Evolutionary conservation across 345 rosid species (phyloP).

Genomic region (Moricandia arvensis): DNA sequence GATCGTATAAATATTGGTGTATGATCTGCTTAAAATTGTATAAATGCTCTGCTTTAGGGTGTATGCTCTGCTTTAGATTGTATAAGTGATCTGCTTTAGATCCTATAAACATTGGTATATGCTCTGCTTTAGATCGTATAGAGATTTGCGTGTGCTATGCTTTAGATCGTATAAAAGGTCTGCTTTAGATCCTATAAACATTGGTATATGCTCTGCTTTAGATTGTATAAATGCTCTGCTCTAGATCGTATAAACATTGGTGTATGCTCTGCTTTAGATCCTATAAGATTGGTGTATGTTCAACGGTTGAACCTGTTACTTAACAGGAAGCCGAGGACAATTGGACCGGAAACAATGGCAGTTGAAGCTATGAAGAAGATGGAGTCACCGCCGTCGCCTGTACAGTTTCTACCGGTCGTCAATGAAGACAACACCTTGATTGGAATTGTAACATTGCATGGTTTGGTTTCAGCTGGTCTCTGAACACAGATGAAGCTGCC

Average conservation of each 20-base stretch:
- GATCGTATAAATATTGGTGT: not conserved
- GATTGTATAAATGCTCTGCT: not conserved
- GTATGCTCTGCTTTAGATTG: too few species aligned
- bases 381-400: conserved; percentile 98
- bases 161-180: too few species aligned
- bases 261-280: conserved; percentile 1
- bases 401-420: conserved; percentile 87
- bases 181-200: not conserved
- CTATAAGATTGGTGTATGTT: not conserved
- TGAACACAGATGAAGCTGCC: conserved; percentile 31
- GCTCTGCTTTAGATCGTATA: not conserved
- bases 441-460: conserved; percentile 91
- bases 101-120: not conserved
- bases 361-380: conserved; percentile 96
- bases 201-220: not conserved
- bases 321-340: conserved; percentile 83
- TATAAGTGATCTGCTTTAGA: not conserved
- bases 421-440: conserved; percentile 59
- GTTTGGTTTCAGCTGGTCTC: conserved; percentile 89
- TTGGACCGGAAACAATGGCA: conserved; percentile 89
- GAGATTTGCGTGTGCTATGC: not conserved
- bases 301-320: not conserved
- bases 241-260: not conserved
- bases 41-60: too few species aligned
- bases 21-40: too few species aligned